phyloP scores from a whole-genome alignment of 306 rosid species.

The Cucumis melo region DNA sequence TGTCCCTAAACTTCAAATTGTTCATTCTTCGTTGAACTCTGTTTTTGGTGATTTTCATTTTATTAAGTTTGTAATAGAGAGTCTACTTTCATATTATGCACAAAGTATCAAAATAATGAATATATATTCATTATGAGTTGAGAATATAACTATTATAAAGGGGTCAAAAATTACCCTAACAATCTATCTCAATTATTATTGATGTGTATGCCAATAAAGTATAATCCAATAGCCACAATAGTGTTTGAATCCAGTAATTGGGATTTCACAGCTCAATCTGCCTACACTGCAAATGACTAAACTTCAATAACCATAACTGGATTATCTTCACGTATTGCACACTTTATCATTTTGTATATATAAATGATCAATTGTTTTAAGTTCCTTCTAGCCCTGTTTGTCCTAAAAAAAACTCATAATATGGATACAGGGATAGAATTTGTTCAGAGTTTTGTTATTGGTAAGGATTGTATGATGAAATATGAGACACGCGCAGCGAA shows the following conservation, averaged over 20 bases:
- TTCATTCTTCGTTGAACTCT: too few relatives aligned
- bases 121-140: conserved; percentile 39
- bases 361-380: background rate
- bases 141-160: too few relatives aligned
- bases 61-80: too few relatives aligned
- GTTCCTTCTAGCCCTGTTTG: background rate
- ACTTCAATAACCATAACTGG: background rate
- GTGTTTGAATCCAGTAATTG: too few relatives aligned
- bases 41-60: too few relatives aligned
- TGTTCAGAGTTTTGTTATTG: background rate
- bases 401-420: background rate
- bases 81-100: too few relatives aligned
- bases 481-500: too few relatives aligned
- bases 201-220: background rate
- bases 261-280: too few relatives aligned
- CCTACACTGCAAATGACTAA: too few relatives aligned
- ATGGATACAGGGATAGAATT: background rate
- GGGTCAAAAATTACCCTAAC: too few relatives aligned
- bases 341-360: background rate
- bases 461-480: background rate
- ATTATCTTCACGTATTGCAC: background rate
- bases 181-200: background rate
- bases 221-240: background rate
- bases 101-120: too few relatives aligned
- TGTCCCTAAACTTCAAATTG: too few relatives aligned